Evolutionary conservation across 2,329 filamentous ascomycete genomes (phyloP), one percentile per base, ranked within the genome.

Genomic region (Pyrenophora teres): DNA sequence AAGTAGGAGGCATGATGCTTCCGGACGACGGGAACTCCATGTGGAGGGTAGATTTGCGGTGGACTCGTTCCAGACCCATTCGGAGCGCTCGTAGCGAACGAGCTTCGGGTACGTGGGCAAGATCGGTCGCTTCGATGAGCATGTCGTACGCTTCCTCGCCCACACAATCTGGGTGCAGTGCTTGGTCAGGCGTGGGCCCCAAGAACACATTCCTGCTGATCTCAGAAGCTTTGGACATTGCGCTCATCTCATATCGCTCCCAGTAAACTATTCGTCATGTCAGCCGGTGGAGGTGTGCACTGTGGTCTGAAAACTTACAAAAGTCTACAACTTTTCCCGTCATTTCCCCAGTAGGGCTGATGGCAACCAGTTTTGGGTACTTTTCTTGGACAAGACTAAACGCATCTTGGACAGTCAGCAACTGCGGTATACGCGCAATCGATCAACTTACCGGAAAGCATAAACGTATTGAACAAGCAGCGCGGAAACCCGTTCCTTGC

Each of bases 21-120:
- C 94, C 94, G 1, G 93, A 97, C 0, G 92, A 94, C 1, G 93
- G 93, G 56, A 97, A 97, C 60, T 96, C 89, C 45, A 95, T 77
- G 57, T 82, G 78, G 54, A 86, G 75, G 12, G 83, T 76, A 4
- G 77, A 75, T 35, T 59, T 63, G 41, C 75, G 65, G 5, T 76
- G 74, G 10, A 78, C 76, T 39, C 81, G 67, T 44, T 71, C 61
- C 37, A 73, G 81, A 67, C 51, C 82, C 76, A 61, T 87, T 82
- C 25, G 85, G 81, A 50, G 92, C 78, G 43, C 81, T 77, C 50
- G 83, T 40, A 97, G 77, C 5, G 83, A 81, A n/a, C 80, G 80
- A 0, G 86, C 81, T 54, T 92, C 88, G 0, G 85, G 85, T 10
- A 97, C 80, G 39, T 87, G 85, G 2, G 92, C 92, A 19, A 92